Conservation (phyloP, 306 rosid genomes). For the Casuarina equisetifolia region DNA sequence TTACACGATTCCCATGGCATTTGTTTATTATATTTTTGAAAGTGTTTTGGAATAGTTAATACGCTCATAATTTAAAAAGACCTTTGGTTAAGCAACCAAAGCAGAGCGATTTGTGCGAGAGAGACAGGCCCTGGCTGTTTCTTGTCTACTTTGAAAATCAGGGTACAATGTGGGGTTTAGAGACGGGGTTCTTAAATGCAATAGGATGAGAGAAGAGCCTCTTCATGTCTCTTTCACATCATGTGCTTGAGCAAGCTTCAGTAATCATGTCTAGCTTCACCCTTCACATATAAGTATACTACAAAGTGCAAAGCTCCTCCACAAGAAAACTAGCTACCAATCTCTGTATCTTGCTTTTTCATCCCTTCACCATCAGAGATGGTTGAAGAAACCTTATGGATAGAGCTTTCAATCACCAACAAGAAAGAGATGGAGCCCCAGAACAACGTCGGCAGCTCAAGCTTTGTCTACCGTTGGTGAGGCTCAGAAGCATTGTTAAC, state of each 20-base stretch:
- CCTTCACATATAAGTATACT: slow-evolving; percentile 23
- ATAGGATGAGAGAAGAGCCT: neutral
- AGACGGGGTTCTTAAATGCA: slow-evolving; percentile 17
- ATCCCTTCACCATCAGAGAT: slow-evolving; percentile 47
- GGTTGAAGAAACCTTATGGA: slow-evolving; percentile 65
- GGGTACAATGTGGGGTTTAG: slow-evolving; percentile 1
- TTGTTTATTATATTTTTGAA: slow-evolving; percentile 29
- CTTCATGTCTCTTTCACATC: slow-evolving; percentile 25
- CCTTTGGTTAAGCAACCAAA: slow-evolving; percentile 29
- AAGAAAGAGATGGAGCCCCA: slow-evolving; percentile 44
- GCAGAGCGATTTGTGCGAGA: slow-evolving; percentile 6
- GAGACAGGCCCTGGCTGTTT: neutral
- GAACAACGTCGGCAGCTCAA: slow-evolving; percentile 49
- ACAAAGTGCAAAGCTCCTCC: slow-evolving; percentile 12
- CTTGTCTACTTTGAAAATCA: neutral
- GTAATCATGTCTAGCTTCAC: slow-evolving; percentile 35
- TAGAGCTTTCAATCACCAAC: slow-evolving; percentile 47
- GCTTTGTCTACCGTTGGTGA: slow-evolving; percentile 48
- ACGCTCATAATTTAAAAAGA: slow-evolving; percentile 14
- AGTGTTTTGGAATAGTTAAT: slow-evolving; percentile 5
- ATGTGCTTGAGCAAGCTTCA: slow-evolving; percentile 44
- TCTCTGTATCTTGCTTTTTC: slow-evolving; percentile 7
- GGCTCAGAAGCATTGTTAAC: slow-evolving; percentile 26
- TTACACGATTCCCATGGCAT: slow-evolving; percentile 40
- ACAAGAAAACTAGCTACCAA: neutral